Evolutionary conservation across 140 eudicot genomes (phyloP), one percentile per base, ranked within the genome.

Genomic region (Ambrosia hybrid): DNA sequence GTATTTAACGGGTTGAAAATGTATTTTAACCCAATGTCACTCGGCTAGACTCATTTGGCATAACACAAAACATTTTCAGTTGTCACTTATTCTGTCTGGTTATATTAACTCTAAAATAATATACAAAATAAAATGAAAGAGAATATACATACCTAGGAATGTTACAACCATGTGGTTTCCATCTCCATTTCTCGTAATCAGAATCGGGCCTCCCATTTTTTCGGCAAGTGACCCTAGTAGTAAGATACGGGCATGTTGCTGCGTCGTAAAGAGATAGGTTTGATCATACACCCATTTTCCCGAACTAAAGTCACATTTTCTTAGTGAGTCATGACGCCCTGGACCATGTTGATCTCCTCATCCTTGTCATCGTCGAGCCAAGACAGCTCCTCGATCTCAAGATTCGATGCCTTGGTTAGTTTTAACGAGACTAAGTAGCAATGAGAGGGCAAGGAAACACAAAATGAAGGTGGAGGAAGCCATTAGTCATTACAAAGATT

Each of bases 211-310:
- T 82, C 9, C 98, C 98, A 61, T 92, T 92, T 70, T 85, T 83
- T 39, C 21, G 75, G 57, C 98, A 89, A 33, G 87, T 76, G 3
- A 89, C 95, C 9, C 84, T 81, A 30, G 82, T 72, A 36, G 85
- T 87, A 49, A 89, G 86, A 79, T 92, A 92, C 14, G 96, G 92
- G 78, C 98, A 92, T 34, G 83, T 86, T 3, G 92, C 57, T 5
- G 95, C 81, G 55, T 92, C 92, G 72, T 92, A 89, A n/a, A 92
- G 87, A 5, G 96, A 66, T 89, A 89, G 14, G 91, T 76, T 51
- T 89, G 90, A 73, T 92, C 96, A 72, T 81, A 89, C 51, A 85
- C 85, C 98, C 98, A 92, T 83, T 92, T 89, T 45, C 98, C 98
- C 14, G 72, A 75, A 26, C 79, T 74, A 17, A 81, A 75, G 56